Evolutionary conservation across 768 basidiomycete species (phyloP).

Genomic region (Agrocybe pediades): DNA sequence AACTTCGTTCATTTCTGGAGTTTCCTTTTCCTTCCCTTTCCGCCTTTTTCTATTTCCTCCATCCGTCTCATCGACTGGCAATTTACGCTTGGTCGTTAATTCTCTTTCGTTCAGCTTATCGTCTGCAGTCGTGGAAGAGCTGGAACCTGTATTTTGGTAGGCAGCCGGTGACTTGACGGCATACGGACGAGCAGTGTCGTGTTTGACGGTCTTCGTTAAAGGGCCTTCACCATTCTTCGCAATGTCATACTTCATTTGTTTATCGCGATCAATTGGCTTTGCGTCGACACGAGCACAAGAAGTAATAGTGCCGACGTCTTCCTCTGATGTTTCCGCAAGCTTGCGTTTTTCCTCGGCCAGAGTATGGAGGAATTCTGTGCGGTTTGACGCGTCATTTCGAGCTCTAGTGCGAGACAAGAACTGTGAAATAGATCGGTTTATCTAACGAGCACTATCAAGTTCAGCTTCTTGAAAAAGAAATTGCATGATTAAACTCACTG

Average conservation of each 20-base stretch:
- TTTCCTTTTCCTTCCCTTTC: slow-evolving; percentile 7
- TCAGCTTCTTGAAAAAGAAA: slow-evolving; percentile 1
- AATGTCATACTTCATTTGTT: slow-evolving; percentile 87
- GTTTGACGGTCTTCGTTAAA: slow-evolving; percentile 52
- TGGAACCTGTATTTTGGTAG: neutral
- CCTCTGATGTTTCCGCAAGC: slow-evolving; percentile 31
- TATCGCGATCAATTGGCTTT: slow-evolving; percentile 67
- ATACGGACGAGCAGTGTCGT: neutral
- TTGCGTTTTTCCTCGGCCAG: slow-evolving; percentile 55
- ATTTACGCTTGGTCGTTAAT: neutral
- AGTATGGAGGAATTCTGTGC: slow-evolving; percentile 69
- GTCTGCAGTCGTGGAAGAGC: neutral
- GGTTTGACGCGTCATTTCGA: slow-evolving; percentile 77
- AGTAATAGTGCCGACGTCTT: slow-evolving; percentile 19
- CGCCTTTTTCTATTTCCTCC: neutral
- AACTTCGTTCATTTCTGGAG: neutral
- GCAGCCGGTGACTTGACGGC: neutral
- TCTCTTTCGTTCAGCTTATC: neutral
- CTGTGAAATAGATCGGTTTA: slow-evolving; percentile 69
- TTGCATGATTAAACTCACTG: slow-evolving; percentile 43
- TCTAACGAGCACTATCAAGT: slow-evolving; percentile 36
- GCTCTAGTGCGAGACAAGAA: slow-evolving; percentile 73
- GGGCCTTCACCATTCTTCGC: slow-evolving; percentile 85
- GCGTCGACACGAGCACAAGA: slow-evolving; percentile 81
- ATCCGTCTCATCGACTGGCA: neutral